Conservation (phyloP, 805 yeast species). For the Brettanomyces sp. region DNA sequence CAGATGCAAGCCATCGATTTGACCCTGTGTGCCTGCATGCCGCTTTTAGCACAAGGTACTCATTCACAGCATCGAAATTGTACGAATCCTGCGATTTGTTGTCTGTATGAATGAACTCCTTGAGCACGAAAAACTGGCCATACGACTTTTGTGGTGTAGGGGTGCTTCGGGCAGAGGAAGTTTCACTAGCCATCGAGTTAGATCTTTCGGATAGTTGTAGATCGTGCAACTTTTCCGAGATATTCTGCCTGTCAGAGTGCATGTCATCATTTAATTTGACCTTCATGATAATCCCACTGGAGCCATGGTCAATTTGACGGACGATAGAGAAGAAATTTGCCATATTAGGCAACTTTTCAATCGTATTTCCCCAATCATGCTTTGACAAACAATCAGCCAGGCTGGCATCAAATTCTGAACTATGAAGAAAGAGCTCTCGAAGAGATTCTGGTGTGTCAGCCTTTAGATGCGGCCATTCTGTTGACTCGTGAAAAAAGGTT, state of each 20-base stretch:
- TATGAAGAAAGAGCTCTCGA: too few species aligned
- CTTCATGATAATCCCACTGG: constrained; percentile 22
- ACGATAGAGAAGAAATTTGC: constrained; percentile 8
- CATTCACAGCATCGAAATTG: constrained; percentile 17
- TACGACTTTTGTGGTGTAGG: not conserved
- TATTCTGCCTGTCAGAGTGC: not conserved
- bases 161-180: not conserved
- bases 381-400: not conserved
- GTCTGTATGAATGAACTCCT: constrained; percentile 3
- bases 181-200: not conserved
- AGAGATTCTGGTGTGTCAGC: too few species aligned
- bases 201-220: not conserved
- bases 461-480: too few species aligned
- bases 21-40: not conserved
- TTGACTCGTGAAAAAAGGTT: too few species aligned
- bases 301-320: constrained; percentile 19
- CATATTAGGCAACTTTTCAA: constrained; percentile 5
- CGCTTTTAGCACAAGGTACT: constrained; percentile 16
- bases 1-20: not conserved
- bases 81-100: constrained; percentile 3
- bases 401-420: not conserved
- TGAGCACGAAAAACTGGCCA: constrained; percentile 7
- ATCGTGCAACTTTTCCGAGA: constrained; percentile 3
- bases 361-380: not conserved
- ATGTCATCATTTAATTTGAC: constrained; percentile 4